A percentile compares a stretch with the other conserved stretches of the same genome.
phyloP scores from a whole-genome alignment of 1,284 basidiomycete genomes.

The Xerocomus minutiporus region DNA sequence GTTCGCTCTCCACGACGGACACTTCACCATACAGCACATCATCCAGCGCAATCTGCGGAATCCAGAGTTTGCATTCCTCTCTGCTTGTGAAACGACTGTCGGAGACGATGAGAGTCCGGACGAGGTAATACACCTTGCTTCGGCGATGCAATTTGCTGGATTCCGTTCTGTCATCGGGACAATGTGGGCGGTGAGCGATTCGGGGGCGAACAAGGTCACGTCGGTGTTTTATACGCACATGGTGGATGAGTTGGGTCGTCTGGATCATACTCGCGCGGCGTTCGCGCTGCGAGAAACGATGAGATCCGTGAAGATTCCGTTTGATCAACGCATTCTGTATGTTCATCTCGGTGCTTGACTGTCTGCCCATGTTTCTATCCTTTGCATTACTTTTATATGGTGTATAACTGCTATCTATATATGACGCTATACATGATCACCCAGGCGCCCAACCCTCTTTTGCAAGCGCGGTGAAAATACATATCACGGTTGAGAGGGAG shows the following conservation, averaged over 20 bases:
- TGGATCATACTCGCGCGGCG: no score
- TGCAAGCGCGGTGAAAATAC: no score
- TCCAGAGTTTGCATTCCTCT: no score
- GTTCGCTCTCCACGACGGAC: not conserved
- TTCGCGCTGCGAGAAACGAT: not conserved
- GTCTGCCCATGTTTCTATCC: not conserved
- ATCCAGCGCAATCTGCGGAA: not conserved
- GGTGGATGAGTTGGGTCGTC: not conserved
- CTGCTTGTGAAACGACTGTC: no score
- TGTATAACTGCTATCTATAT: no score
- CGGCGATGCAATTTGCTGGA: no score
- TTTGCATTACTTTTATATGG: no score
- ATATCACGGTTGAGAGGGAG: no score
- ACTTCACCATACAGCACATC: not conserved
- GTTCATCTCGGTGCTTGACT: not conserved
- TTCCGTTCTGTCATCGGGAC: not conserved
- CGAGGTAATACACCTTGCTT: no score
- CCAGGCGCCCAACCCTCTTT: no score
- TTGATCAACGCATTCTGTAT: not conserved
- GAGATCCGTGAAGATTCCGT: not conserved
- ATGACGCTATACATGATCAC: no score
- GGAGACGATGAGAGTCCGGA: no score
- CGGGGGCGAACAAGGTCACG: not conserved
- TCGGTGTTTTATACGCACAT: not conserved
- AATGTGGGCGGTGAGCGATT: not conserved